Evolutionary conservation across 139 green algal species (phyloP), one percentile per base, ranked within the genome.

Genomic region (Asterochloris sp.): DNA sequence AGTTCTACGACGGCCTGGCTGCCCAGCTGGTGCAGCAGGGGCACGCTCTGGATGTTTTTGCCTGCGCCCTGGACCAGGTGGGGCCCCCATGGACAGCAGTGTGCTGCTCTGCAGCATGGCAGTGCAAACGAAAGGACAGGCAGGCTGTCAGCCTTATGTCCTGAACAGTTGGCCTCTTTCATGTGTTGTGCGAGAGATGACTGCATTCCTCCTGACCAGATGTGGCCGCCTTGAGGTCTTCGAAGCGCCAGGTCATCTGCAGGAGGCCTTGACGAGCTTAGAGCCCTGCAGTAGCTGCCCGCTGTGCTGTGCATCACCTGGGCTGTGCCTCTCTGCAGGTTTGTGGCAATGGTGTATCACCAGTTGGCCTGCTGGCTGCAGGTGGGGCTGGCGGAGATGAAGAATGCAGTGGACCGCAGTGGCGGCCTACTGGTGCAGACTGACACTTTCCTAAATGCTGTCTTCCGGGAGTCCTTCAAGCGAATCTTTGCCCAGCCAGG

Each of bases 331-430:
- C 38, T 54, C 6, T 54, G 38, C 15, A 26, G 74, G 10, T 29
- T 64, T 81, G 61, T 12, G 63, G 38, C 38, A 54, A 6, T 54
- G 38, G 38, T 54, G 6, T 6, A 54, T 54, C 38, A 54, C 38
- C 38, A 54, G 38, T 73, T 54, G 38, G 38, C 38, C 38, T 54
- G 29, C 19, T 16, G 2, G 17, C 13, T 76, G 80, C 93, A 98
- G 94, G 86, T 97, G 23, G 96, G 96, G n/a, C 85, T 99, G 64
- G 91, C 92, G 1, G 96, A 99, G 89, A 99, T 99, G 96, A 96
- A 97, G 85, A 87, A 89, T 24, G 87, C 87, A 21, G 89, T 98
- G 73, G 94, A 98, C 86, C 85, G 75, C 66, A 98, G 93, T 15
- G 96, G 96, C 63, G 96, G 96, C 62, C 82, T 98, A 62, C 86